phyloP scores from a whole-genome alignment of 495 filamentous ascomycete species.

The Annulohypoxylon bovei region DNA sequence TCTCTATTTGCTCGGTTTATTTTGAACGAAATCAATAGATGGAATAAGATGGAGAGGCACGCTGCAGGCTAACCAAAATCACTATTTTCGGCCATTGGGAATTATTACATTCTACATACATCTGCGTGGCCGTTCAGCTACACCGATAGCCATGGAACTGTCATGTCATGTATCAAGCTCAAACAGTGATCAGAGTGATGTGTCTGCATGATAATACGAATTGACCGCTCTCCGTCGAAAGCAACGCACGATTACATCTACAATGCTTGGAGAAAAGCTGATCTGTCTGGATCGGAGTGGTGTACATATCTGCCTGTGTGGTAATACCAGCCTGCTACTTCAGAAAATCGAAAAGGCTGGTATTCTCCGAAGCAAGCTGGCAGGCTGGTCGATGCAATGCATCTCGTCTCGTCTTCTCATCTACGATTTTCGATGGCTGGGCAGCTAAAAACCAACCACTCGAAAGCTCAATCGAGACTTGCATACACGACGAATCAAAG shows the following conservation, averaged over 20 bases:
- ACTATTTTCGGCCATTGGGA: constrained; percentile 26
- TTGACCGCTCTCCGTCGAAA: constrained; percentile 21
- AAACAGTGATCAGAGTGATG: constrained; percentile 25
- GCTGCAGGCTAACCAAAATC: neutral
- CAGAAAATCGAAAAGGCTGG: constrained; percentile 36
- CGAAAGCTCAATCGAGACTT: constrained; percentile 13
- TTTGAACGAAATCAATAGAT: constrained; percentile 3
- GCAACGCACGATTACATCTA: constrained; percentile 10
- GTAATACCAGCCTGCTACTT: constrained; percentile 2
- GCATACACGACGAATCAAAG: constrained; percentile 32
- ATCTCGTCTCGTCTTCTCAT: constrained; percentile 12
- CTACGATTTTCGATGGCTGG: constrained; percentile 29
- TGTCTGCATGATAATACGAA: constrained; percentile 30
- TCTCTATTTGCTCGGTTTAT: constrained; percentile 18
- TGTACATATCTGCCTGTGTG: neutral
- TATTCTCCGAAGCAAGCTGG: constrained; percentile 17
- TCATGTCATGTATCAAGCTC: constrained; percentile 31
- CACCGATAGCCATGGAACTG: constrained; percentile 17
- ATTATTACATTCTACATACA: constrained; percentile 8
- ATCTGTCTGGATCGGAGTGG: neutral
- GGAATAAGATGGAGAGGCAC: neutral
- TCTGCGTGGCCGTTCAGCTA: neutral
- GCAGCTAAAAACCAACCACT: constrained; percentile 35
- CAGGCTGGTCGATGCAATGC: constrained; percentile 1
- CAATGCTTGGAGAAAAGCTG: neutral